Base-by-base conservation (phyloP, 1,284 basidiomycete genomes). In the Ustilago shanxiensis region DNA sequence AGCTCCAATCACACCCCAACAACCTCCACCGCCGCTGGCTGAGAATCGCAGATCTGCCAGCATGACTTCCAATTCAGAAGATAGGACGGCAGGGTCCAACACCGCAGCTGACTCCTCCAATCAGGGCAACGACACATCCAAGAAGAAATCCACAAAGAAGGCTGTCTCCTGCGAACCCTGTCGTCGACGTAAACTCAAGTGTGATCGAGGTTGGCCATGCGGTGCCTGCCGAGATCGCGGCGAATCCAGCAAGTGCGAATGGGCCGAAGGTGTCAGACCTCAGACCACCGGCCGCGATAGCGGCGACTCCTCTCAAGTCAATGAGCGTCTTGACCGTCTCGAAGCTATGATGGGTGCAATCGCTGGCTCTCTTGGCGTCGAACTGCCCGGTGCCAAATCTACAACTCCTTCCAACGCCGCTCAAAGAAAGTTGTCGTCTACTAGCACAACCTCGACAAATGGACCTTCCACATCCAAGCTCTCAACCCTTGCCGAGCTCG, bases 131-230 rank as follows among this genome's bases (percentile, higher is more conserved):
- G 61, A 72, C n/a, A 31, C 65, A 4, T n/a, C 47, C 18, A 72
- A 69, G 63, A 77, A 66, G 45, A 83, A 81, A 45, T 72, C 79
- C 0, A 79, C 77, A 8, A 81, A 81, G 29, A 83, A 83, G 41
- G 81, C 81, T 45, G 80, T 80, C 31, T 82, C 80, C 45, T 83
- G 81, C 66, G 80, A 83, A 24, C 58, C 79, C 29, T 82, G 81
- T 66, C 75, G 81, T 31, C 62, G 82, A 9, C 67, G 82, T 18
- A 83, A 83, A 53, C 80, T 83, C 57, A 83, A 83, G 51, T 83
- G 76, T 31, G 78, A 80, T 56, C 78, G 78, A 3, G 78, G 78
- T 8, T 80, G 74, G 74, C 78, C 78, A 26, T 80, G 78, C 50
- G 78, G 78, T 18, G 78, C 78, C 1, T 80, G 78, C 28, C 62